phyloP scores from a whole-genome alignment of 306 rosid species.

The Cucumis melo region DNA sequence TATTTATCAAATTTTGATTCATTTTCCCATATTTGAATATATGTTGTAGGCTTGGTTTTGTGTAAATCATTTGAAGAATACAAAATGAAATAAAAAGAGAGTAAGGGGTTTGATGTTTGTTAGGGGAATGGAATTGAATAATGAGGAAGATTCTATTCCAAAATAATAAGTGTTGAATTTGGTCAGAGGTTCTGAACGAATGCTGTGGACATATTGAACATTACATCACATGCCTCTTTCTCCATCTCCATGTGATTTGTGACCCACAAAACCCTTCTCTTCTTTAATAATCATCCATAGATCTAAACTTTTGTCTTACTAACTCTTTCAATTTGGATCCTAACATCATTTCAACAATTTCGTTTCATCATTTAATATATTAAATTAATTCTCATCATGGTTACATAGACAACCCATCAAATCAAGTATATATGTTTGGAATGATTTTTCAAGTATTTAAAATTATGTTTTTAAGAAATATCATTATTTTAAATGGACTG shows the following conservation, averaged over 20 bases:
- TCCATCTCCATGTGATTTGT: slow-evolving; percentile 32
- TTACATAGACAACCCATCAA: no score
- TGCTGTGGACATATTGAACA: slow-evolving; percentile 19
- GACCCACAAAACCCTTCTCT: slow-evolving; percentile 23
- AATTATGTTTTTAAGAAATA: no score
- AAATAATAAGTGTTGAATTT: slow-evolving; percentile 16
- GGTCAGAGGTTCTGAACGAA: slow-evolving; percentile 15
- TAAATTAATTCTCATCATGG: background rate
- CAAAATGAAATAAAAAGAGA: background rate
- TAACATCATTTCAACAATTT: background rate
- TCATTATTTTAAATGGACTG: no score
- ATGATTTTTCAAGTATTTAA: no score
- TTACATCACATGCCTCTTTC: slow-evolving; percentile 38
- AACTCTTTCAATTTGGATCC: background rate
- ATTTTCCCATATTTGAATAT: no score
- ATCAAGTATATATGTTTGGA: no score
- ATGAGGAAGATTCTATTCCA: slow-evolving; percentile 14
- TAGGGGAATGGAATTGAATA: slow-evolving; percentile 1
- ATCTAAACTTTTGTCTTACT: slow-evolving; percentile 32
- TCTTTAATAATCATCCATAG: background rate
- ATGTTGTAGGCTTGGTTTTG: no score
- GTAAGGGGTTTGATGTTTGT: background rate
- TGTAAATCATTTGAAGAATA: no score
- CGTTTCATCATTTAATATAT: background rate
- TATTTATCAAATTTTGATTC: no score